Evolutionary conservation across 2,329 filamentous ascomycete genomes (phyloP).

Genomic region (Apiospora pterosperma): DNA sequence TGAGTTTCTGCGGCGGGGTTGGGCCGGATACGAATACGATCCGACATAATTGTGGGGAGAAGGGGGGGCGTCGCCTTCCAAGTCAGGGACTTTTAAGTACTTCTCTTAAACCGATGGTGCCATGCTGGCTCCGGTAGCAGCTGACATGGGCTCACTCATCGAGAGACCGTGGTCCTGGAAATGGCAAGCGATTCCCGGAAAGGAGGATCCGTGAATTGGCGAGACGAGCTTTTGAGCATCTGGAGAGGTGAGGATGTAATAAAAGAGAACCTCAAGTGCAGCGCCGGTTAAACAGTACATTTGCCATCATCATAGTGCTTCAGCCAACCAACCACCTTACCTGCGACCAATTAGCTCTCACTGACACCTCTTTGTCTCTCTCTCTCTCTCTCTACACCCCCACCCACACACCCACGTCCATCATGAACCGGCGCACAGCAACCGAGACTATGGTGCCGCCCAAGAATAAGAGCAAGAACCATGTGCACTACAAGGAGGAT

Average conservation of each 20-base stretch:
- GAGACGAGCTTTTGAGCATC: neutral
- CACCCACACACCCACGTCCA: neutral
- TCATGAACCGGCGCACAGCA: neutral
- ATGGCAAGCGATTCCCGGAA: neutral
- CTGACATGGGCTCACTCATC: neutral
- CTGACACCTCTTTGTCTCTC: neutral
- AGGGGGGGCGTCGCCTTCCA: too few species aligned
- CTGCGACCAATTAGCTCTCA: neutral
- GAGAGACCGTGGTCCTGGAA: neutral
- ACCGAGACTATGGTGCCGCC: neutral
- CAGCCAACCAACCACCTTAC: neutral
- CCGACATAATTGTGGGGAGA: neutral
- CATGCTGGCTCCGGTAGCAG: neutral
- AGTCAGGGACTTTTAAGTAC: neutral
- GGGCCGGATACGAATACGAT: conserved; percentile 1
- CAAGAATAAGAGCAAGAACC: neutral
- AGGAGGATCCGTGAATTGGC: neutral
- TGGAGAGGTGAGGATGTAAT: neutral
- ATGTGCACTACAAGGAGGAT: neutral
- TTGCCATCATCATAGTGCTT: neutral
- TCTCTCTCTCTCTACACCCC: neutral
- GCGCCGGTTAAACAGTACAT: neutral
- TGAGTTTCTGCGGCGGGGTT: neutral
- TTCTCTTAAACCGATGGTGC: neutral
- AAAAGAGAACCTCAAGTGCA: neutral